Evolutionary conservation across 2,329 filamentous ascomycete genomes (phyloP), one percentile per base, ranked within the genome.

Genomic region (Xylaria sp.): DNA sequence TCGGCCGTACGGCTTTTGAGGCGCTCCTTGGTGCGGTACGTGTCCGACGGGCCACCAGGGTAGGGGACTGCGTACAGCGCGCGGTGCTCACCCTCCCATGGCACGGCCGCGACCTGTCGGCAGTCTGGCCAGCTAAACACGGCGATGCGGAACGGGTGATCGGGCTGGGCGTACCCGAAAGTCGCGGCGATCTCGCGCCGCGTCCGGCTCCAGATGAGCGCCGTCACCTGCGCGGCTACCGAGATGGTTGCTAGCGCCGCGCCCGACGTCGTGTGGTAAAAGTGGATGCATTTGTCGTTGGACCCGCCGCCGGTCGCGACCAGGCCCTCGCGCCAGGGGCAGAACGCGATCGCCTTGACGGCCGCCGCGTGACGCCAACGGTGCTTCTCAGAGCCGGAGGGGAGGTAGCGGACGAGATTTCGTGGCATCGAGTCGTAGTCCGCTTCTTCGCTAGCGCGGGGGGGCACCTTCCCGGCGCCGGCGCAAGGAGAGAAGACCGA

Each of bases 41-140:
- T 67, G 33, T 75, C 74, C 13, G 67, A 65, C 2, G 77, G 77
- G 0, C 76, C 75, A 38, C 77, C 85, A 9, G 93, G 92, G 75
- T 95, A 98, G 1, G 90, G 82, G 48, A 98, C 88, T n/a, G 92
- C 94, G 76, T 90, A 96, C 29, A 99, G 78, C 9, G 93, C 94
- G 37, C 92, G 84, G 73, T 91, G 86, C 62, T 92, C 88, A 33
- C 88, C 86, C 51, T 87, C 88, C 94, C 87, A 98, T 0, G 93
- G 91, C 58, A 98, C 90, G 15, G 90, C 89, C 10, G 92, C 90
- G 1, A 97, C 85, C 73, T 95, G 91, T 66, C 87, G 86, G 76
- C 95, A 98, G 57, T 91, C 90, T 0, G 95, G 95, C 95, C 95
- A 98, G 46, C 90, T 90, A 76, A 97, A 99, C 8, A 98, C 89